These are phyloP conservation scores for Colletotrichum cordylinicola DNA, from an alignment of 2,329 filamentous ascomycete species.

Conservation along the genomic window DNA sequence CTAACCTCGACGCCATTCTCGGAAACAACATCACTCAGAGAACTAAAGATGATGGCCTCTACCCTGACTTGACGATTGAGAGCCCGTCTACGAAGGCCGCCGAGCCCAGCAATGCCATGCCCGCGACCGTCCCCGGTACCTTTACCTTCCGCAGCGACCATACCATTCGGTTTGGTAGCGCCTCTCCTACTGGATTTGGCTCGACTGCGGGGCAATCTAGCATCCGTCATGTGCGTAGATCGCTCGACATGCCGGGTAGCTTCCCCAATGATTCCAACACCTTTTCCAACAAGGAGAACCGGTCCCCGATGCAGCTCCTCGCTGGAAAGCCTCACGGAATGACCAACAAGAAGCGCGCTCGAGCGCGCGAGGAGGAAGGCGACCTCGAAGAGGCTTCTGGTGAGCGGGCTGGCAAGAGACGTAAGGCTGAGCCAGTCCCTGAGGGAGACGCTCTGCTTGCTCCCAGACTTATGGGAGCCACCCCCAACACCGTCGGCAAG, in stretches of 20 bases:
- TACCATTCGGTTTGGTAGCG: constrained; percentile 62
- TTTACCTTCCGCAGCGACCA: constrained; percentile 73
- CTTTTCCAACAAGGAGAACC: constrained; percentile 62
- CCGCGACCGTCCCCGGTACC: constrained; percentile 56
- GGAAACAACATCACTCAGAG: constrained; percentile 28
- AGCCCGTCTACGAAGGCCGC: constrained; percentile 18
- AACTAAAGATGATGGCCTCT: constrained; percentile 45
- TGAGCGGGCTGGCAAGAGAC: constrained; percentile 63
- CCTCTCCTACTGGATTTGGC: constrained; percentile 59
- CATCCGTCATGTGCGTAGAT: constrained; percentile 64
- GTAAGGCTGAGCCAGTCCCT: constrained; percentile 52
- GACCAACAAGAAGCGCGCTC: constrained; percentile 69
- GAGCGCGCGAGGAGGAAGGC: constrained; percentile 63
- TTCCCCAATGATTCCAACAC: constrained; percentile 46
- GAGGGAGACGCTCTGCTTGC: constrained; percentile 60
- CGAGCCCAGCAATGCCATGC: constrained; percentile 28
- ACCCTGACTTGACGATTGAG: constrained; percentile 53
- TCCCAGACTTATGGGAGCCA: constrained; percentile 47
- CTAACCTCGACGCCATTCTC: constrained; percentile 33
- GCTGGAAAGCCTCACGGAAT: constrained; percentile 66
- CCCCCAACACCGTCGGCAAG: constrained; percentile 37
- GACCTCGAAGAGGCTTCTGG: constrained; percentile 63
- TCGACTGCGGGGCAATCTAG: constrained; percentile 64
- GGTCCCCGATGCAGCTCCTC: constrained; percentile 42
- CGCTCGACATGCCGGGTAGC: constrained; percentile 59